These are phyloP conservation scores for Nicotiana paniculata DNA, from an alignment of 257 asterid genomes.

Conservation along the genomic window DNA sequence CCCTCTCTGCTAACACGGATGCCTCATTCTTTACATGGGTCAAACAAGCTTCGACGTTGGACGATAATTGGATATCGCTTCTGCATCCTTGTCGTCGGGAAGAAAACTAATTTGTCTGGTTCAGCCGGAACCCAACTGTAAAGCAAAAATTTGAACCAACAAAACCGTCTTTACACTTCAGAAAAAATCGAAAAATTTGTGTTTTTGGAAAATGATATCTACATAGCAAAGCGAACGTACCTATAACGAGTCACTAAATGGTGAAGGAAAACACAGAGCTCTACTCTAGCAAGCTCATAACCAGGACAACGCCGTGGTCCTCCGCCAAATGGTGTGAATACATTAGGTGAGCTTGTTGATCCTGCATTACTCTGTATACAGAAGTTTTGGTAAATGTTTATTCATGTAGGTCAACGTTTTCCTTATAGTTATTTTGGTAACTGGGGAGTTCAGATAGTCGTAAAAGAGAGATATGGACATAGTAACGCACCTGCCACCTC, in stretches of 20 bases:
- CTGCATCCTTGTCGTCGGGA: slow-evolving; percentile 82
- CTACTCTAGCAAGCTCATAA: slow-evolving; percentile 88
- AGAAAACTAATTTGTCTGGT: slow-evolving; percentile 76
- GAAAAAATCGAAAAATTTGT: neutral
- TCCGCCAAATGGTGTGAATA: slow-evolving; percentile 85
- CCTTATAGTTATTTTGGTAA: neutral
- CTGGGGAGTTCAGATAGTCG: neutral
- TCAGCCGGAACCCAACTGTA: slow-evolving; percentile 84
- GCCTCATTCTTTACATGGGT: slow-evolving; percentile 22
- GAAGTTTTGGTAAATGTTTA: neutral
- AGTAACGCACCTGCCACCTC: slow-evolving; percentile 78
- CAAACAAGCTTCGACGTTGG: slow-evolving; percentile 27
- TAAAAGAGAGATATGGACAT: neutral
- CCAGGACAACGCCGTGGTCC: slow-evolving; percentile 99
- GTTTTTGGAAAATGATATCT: neutral
- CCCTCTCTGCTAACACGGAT: neutral
- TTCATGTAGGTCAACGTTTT: neutral
- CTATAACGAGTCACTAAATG: slow-evolving; percentile 80
- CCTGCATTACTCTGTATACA: slow-evolving; percentile 30
- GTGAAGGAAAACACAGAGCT: slow-evolving; percentile 91
- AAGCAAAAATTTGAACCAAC: neutral
- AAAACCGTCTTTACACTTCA: neutral
- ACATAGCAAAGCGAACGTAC: slow-evolving; percentile 18
- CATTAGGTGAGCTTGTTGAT: slow-evolving; percentile 25
- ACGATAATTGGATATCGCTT: slow-evolving; percentile 73